A percentile compares a stretch with the other conserved stretches of the same genome.
Evolutionary conservation across 768 basidiomycete genomes (phyloP).

Genomic region (Pleurotus eryngii): DNA sequence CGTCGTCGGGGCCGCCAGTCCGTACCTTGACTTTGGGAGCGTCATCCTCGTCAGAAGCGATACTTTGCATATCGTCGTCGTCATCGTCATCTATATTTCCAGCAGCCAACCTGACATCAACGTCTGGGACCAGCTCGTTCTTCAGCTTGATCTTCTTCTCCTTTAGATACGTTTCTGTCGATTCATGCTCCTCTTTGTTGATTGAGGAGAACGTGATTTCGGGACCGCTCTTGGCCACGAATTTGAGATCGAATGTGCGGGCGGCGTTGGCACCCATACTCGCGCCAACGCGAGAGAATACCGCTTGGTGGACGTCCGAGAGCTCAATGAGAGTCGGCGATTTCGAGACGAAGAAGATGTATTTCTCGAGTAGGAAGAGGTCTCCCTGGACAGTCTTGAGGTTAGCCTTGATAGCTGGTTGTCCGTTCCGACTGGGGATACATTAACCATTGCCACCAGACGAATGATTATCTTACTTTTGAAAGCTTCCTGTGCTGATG

Average conservation of each 20-base stretch:
- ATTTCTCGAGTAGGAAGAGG: constrained; percentile 97
- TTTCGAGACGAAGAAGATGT: constrained; percentile 96
- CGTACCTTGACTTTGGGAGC: constrained; percentile 49
- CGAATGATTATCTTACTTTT: constrained; percentile 50
- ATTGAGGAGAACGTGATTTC: constrained; percentile 91
- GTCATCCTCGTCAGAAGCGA: constrained; percentile 69
- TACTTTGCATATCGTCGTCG: constrained; percentile 81
- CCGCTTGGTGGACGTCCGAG: constrained; percentile 82
- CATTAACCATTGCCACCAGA: background rate
- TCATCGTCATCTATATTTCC: constrained; percentile 69
- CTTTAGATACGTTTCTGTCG: constrained; percentile 79
- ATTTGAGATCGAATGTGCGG: constrained; percentile 91
- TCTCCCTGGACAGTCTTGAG: constrained; percentile 96
- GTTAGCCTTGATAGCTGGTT: constrained; percentile 96
- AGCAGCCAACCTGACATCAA: constrained; percentile 67
- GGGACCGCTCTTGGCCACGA: constrained; percentile 79
- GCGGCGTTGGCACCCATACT: constrained; percentile 80
- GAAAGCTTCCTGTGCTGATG: constrained; percentile 80
- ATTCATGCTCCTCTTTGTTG: constrained; percentile 92
- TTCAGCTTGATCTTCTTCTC: constrained; percentile 92
- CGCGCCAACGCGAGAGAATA: constrained; percentile 91
- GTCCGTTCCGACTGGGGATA: constrained; percentile 71
- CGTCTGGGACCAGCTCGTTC: constrained; percentile 93
- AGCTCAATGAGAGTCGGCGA: constrained; percentile 89
- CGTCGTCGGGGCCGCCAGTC: constrained; percentile 60